Conservation (phyloP, 176 grass and related monocot species). For the Eragrostis nindensis region DNA sequence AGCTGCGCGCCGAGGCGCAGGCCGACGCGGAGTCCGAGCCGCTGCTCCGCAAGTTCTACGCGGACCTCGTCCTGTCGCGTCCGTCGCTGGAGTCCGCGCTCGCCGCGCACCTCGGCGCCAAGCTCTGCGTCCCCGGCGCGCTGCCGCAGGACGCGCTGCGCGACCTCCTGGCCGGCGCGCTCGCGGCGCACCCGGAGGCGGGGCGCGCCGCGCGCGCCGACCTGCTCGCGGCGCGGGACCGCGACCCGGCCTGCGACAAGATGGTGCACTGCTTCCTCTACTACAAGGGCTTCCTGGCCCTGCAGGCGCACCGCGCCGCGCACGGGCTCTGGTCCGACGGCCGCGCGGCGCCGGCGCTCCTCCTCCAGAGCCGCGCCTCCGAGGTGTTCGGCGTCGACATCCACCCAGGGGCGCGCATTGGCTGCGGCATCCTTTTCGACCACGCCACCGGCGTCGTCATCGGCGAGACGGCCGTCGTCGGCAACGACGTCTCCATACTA, state of each 20-base stretch:
- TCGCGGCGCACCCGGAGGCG: slow-evolving; percentile 48
- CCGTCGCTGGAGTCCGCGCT: slow-evolving; percentile 73
- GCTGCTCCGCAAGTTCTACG: slow-evolving; percentile 64
- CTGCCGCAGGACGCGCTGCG: slow-evolving; percentile 56
- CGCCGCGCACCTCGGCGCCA: slow-evolving; percentile 64
- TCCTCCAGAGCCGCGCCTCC: slow-evolving; percentile 87
- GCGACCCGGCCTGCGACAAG: slow-evolving; percentile 84
- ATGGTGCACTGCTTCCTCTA: slow-evolving; percentile 98
- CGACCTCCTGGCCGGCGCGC: slow-evolving; percentile 50
- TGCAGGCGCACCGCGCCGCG: slow-evolving; percentile 84
- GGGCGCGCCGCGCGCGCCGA: slow-evolving; percentile 58
- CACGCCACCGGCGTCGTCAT: slow-evolving; percentile 92
- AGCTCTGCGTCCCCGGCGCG: slow-evolving; percentile 60
- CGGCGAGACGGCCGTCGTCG: slow-evolving; percentile 85
- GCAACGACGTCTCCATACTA: slow-evolving; percentile 74
- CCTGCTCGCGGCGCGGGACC: slow-evolving; percentile 63
- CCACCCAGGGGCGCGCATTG: slow-evolving; percentile 87
- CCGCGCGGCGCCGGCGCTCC: slow-evolving; percentile 54
- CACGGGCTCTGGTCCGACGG: slow-evolving; percentile 72
- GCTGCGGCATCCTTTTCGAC: slow-evolving; percentile 82
- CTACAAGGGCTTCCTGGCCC: slow-evolving; percentile 95
- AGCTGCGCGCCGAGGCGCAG: slow-evolving; percentile 64
- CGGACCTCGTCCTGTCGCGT: slow-evolving; percentile 59
- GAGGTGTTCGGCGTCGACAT: slow-evolving; percentile 97
- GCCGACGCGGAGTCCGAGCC: slow-evolving; percentile 67